Evolutionary conservation across 768 basidiomycete genomes (phyloP).

Genomic region (Cantharellus anzutake): DNA sequence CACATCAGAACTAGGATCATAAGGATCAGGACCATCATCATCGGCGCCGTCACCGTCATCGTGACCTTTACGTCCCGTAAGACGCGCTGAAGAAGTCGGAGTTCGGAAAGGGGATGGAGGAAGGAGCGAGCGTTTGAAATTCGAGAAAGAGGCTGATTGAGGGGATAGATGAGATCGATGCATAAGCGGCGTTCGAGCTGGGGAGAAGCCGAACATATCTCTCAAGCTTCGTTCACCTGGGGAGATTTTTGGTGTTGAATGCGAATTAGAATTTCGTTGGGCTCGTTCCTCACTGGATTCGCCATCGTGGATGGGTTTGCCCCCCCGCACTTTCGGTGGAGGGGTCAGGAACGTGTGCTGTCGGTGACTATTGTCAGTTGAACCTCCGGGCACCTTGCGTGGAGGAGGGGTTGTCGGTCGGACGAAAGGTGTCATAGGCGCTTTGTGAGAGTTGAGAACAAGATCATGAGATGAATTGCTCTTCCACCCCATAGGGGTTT

Average conservation of each 20-base stretch:
- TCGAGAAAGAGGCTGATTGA: neutral
- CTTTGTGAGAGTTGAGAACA: neutral
- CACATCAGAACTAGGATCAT: neutral
- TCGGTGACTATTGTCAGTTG: neutral
- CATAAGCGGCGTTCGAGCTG: conserved; percentile 45
- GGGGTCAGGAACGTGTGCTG: neutral
- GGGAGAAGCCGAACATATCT: conserved; percentile 23
- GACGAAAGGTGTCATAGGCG: conserved; percentile 18
- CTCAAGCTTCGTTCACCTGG: neutral
- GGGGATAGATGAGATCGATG: conserved; percentile 20
- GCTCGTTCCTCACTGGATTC: neutral
- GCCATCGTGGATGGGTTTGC: neutral
- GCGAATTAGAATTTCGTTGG: neutral
- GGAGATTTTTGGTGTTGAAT: neutral
- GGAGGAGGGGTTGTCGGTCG: conserved; percentile 24
- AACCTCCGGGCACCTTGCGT: conserved; percentile 11
- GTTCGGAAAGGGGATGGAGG: neutral
- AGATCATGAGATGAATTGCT: neutral
- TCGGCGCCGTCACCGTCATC: neutral
- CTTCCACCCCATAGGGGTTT: neutral
- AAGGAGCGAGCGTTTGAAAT: neutral
- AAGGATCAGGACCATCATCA: neutral
- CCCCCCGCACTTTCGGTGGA: neutral
- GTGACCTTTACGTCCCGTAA: neutral
- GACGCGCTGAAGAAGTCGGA: neutral